These are phyloP conservation scores for Camelina laxa DNA, from an alignment of 345 rosid genomes.

Conservation along the genomic window DNA sequence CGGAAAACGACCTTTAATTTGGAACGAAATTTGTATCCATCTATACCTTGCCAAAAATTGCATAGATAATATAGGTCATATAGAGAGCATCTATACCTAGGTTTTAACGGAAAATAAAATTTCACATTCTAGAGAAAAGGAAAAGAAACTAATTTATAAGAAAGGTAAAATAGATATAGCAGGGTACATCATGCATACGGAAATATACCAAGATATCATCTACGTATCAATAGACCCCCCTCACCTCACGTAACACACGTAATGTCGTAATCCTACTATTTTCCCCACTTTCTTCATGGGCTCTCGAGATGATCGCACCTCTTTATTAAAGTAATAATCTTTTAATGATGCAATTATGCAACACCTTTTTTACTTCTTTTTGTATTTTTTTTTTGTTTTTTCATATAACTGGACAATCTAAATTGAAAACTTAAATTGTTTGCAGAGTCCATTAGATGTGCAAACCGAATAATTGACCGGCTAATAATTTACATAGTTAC, in stretches of 20 bases:
- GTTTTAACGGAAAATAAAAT: not conserved
- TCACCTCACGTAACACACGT: constrained; percentile 23
- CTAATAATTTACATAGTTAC: not conserved
- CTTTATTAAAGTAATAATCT: constrained; percentile 33
- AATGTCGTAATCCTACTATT: constrained; percentile 45
- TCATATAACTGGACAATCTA: not conserved
- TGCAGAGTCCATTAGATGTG: constrained; percentile 9
- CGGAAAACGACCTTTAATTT: not conserved
- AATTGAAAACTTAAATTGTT: constrained; percentile 1
- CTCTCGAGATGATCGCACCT: constrained; percentile 45
- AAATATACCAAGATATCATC: not conserved
- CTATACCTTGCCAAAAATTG: not conserved
- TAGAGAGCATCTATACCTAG: not conserved
- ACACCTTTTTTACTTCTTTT: constrained; percentile 7
- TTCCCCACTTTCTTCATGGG: constrained; percentile 46
- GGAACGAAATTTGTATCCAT: not conserved
- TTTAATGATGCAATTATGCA: constrained; percentile 25
- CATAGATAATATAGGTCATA: not conserved
- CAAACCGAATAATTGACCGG: not conserved
- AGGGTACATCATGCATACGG: constrained; percentile 1
- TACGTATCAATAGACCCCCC: not conserved
- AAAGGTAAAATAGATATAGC: not conserved
- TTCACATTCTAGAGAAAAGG: constrained; percentile 11
- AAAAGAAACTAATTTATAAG: constrained; percentile 2
- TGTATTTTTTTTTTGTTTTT: not conserved